Base-by-base conservation (phyloP, 805 yeast species). In the Nakazawaea pomicola region DNA sequence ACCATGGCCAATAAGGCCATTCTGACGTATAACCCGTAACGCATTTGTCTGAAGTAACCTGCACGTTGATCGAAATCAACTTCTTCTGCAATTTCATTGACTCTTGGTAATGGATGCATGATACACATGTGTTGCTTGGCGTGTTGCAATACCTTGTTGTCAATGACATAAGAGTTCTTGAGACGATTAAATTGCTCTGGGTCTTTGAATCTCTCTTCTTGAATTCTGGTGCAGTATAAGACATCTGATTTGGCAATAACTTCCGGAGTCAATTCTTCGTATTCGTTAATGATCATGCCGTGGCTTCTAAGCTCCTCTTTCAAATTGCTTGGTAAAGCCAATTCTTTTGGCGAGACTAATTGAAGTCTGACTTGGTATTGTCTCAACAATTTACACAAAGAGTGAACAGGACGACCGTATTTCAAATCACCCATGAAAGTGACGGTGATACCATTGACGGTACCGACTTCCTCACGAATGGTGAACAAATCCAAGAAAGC, bases 1-100 rank as follows among this genome's bases (percentile, higher is more conserved):
- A 95, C 99, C 95, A 93, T 84, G 42, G 98, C 96, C 60, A 93
- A 76, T 54, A 93, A 72, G 9, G 99, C 99, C 99, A 93, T 93
- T 76, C 99, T 89, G 35, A 95, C 96, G 60, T 83, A 93, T 62
- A 93, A 74, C 47, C 99, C 99, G 61, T 93, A 91, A 65, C 95
- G 84, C 99, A 93, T 93, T 74, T 93, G 98, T 78, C 99, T 85
- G 76, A 93, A 93, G 72, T 93, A 93, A 45, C 99, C 98, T 50
- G 99, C 98, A 65, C 99, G 85, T 66, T 91, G 97, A 67, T 93
- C 99, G 60, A 91, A 93, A 64, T 93, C 99, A 57, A 93, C 98
- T 70, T 93, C 99, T 68, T 90, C 98, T 58, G 85, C 85, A 54
- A 93, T 91, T 70, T 93, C 99, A 56, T 80, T 83, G 50, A 88